These are phyloP conservation scores for Rhynchosporium agropyri DNA, from an alignment of 2,329 filamentous ascomycete genomes.

Conservation along the genomic window DNA sequence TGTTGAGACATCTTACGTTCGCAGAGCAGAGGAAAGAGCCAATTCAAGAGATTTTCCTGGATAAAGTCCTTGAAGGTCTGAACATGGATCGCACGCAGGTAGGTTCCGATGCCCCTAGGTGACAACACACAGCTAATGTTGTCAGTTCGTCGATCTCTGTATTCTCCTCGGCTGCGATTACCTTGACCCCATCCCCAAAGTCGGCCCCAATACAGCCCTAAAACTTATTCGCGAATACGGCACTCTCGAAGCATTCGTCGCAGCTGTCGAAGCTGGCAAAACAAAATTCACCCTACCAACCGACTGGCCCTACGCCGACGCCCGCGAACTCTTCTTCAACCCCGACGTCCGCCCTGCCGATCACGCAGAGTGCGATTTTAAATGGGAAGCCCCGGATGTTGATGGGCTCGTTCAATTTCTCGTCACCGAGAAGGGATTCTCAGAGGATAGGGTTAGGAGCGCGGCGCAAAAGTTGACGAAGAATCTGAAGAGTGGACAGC, in stretches of 20 bases:
- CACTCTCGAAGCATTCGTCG: conserved; percentile 83
- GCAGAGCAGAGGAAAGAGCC: conserved; percentile 97
- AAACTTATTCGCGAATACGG: conserved; percentile 94
- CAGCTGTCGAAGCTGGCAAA: conserved; percentile 72
- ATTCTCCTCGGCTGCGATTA: conserved; percentile 98
- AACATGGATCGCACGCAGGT: conserved; percentile 87
- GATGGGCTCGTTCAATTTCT: conserved; percentile 89
- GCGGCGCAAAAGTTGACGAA: conserved; percentile 81
- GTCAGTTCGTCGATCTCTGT: conserved; percentile 92
- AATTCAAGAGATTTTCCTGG: conserved; percentile 90
- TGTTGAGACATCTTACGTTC: conserved; percentile 92
- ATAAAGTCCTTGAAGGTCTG: conserved; percentile 83
- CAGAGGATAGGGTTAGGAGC: conserved; percentile 84
- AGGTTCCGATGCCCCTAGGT: conserved; percentile 33
- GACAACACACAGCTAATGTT: conserved; percentile 9
- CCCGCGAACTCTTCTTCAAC: conserved; percentile 86
- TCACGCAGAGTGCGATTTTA: conserved; percentile 89
- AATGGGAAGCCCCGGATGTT: conserved; percentile 92
- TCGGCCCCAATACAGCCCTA: conserved; percentile 88
- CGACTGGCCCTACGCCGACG: conserved; percentile 96
- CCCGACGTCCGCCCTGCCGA: conserved; percentile 86
- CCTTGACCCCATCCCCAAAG: conserved; percentile 91
- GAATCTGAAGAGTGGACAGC: conserved; percentile 87
- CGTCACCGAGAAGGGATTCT: conserved; percentile 94
- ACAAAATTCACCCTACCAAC: conserved; percentile 86